A percentile compares a stretch with the other conserved stretches of the same genome.
Conservation (phyloP, 495 filamentous ascomycete genomes). For the Podospora sp. region DNA sequence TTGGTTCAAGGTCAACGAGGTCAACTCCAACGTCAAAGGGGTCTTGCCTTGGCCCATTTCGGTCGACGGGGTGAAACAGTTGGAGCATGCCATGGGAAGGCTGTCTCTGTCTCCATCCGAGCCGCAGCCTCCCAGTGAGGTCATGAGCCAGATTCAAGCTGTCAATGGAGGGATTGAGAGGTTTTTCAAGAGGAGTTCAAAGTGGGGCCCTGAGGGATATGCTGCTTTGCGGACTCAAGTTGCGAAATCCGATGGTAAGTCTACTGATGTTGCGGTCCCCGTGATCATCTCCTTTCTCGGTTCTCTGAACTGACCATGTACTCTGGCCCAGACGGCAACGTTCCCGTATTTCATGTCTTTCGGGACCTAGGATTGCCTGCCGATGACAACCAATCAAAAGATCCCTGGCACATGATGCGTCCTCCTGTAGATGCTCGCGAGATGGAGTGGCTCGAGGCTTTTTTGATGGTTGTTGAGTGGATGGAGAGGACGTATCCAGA, state of each 20-base stretch:
- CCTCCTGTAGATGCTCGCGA: conserved; percentile 16
- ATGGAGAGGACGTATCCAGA: conserved; percentile 23
- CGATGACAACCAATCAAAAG: too few species aligned
- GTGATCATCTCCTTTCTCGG: too few species aligned
- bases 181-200: background rate
- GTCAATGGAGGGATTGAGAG: conserved; percentile 4
- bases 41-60: background rate
- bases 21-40: background rate
- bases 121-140: background rate
- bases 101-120: background rate
- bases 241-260: background rate
- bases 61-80: background rate
- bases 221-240: background rate
- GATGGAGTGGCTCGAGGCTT: conserved; percentile 23
- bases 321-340: too few species aligned
- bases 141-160: background rate
- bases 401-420: background rate
- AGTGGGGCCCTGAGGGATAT: background rate
- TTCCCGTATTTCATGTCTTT: background rate
- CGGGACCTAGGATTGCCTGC: background rate
- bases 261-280: background rate
- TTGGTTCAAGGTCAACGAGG: conserved; percentile 12
- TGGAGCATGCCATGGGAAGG: background rate
- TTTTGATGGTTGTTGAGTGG: conserved; percentile 20
- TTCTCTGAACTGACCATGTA: too few species aligned